A percentile compares a stretch with the other conserved stretches of the same genome.
Conservation (phyloP, 495 filamentous ascomycete species). For the Xylaria flabelliformis region DNA sequence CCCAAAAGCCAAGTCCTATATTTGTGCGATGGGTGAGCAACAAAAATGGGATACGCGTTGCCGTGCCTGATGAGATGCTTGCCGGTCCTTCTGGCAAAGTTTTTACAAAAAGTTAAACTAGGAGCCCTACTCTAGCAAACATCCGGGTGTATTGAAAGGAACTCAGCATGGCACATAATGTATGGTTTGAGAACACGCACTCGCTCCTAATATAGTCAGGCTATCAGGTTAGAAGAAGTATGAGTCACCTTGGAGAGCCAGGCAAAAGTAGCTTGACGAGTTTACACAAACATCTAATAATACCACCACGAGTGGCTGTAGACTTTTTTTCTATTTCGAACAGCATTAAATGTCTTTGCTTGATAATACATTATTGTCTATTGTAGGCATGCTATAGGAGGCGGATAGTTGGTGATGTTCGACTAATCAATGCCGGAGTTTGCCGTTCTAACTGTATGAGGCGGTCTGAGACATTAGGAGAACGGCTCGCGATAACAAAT, state of each 20-base stretch:
- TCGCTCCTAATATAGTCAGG: not conserved
- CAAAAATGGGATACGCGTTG: constrained; percentile 68
- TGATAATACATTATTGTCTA: not conserved
- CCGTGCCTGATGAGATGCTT: constrained; percentile 85
- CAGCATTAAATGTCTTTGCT: not conserved
- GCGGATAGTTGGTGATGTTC: not conserved
- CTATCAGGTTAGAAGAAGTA: not conserved
- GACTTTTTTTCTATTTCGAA: no score
- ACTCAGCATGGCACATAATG: not conserved
- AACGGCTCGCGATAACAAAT: not conserved
- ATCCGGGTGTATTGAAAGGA: not conserved
- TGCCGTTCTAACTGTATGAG: not conserved
- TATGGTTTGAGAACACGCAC: not conserved
- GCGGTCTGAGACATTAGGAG: not conserved
- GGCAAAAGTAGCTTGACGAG: not conserved
- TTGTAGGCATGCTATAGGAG: not conserved
- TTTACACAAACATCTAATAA: not conserved
- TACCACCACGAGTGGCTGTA: not conserved
- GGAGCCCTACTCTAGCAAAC: not conserved
- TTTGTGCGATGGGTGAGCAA: constrained; percentile 82
- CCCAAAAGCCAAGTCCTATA: constrained; percentile 65
- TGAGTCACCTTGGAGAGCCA: not conserved
- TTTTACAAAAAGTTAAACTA: constrained; percentile 47
- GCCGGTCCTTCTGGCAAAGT: constrained; percentile 68
- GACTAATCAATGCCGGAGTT: not conserved